These are phyloP conservation scores for Nicotiana otophora DNA, from an alignment of 257 asterid genomes.

Conservation along the genomic window DNA sequence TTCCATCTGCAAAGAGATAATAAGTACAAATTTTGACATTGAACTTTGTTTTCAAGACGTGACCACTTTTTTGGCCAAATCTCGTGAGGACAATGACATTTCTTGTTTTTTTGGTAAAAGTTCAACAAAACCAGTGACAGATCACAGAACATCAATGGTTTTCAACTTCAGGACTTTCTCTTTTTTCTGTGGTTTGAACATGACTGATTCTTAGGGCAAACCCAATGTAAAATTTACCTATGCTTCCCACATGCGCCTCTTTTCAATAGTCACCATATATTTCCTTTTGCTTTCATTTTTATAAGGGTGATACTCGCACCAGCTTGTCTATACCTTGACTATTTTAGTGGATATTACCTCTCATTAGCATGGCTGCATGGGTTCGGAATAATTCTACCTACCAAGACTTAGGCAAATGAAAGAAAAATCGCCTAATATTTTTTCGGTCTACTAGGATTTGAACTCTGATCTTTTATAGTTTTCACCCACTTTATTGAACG, in stretches of 20 bases:
- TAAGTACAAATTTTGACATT: neutral
- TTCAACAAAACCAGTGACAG: slow-evolving; percentile 10
- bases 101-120: slow-evolving; percentile 28
- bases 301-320: too few species aligned
- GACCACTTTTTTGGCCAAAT: slow-evolving; percentile 25
- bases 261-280: neutral
- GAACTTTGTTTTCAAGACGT: slow-evolving; percentile 10
- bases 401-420: too few species aligned
- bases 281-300: too few species aligned
- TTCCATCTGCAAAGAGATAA: neutral
- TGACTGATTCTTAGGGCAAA: neutral
- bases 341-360: too few species aligned
- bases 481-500: too few species aligned
- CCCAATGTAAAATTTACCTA: neutral
- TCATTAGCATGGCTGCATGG: too few species aligned
- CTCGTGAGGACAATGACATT: slow-evolving; percentile 45
- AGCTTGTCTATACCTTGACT: too few species aligned
- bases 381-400: too few species aligned
- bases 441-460: too few species aligned
- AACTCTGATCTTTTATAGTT: too few species aligned
- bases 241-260: neutral
- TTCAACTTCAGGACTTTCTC: neutral
- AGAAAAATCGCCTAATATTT: too few species aligned
- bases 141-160: neutral
- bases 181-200: neutral